Percentiles rank a stretch among this genome's conserved stretches.
These are phyloP conservation scores for Eucalyptus cloeziana DNA, from an alignment of 345 rosid species.

Conservation along the genomic window DNA sequence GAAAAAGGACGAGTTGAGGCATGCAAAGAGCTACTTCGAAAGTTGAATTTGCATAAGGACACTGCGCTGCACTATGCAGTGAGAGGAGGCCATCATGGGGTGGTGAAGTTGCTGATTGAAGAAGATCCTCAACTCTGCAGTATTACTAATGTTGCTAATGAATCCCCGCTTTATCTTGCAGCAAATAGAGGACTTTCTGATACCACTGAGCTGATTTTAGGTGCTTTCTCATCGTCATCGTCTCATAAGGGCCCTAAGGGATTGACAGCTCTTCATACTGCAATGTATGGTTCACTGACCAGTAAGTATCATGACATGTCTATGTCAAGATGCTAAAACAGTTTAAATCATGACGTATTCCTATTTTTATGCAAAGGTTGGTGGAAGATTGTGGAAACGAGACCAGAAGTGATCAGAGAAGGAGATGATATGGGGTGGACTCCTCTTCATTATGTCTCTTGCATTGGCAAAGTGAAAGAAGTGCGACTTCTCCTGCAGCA, in stretches of 20 bases:
- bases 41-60: not conserved
- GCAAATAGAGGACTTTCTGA: not conserved
- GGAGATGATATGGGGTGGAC: not conserved
- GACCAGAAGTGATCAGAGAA: not conserved
- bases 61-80: not conserved
- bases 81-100: not conserved
- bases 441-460: not conserved
- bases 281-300: not conserved
- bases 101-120: not conserved
- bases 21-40: not conserved
- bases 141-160: not conserved
- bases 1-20: not conserved
- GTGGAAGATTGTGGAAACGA: not conserved
- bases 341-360: not conserved
- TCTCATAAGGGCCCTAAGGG: not conserved
- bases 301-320: not conserved
- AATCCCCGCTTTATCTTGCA: not conserved
- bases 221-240: not conserved
- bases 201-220: not conserved
- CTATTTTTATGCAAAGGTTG: not conserved
- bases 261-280: not conserved
- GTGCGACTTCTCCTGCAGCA: not conserved
- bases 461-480: not conserved
- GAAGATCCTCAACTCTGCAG: not conserved
- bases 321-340: not conserved